Evolutionary conservation across 208 protist species (phyloP).

Genomic region (Zelonia costaricensis): DNA sequence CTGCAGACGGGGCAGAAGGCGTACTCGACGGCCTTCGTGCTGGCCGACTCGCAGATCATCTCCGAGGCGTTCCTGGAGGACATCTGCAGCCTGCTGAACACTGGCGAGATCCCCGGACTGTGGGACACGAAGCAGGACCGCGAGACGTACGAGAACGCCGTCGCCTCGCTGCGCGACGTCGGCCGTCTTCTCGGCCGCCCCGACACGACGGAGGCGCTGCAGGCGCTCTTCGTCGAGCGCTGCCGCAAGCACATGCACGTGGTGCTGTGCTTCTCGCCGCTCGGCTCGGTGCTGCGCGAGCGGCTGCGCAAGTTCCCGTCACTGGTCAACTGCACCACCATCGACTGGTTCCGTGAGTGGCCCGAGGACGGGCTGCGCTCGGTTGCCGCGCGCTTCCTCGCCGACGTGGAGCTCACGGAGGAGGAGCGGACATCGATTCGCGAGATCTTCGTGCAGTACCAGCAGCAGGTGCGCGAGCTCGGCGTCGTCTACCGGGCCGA

Average conservation of each 20-base stretch:
- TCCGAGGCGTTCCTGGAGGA: conserved; percentile 96
- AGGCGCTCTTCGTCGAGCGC: conserved; percentile 92
- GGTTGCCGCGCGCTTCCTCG: conserved; percentile 90
- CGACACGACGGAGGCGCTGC: conserved; percentile 84
- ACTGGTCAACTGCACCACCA: conserved; percentile 98
- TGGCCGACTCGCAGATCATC: conserved; percentile 97
- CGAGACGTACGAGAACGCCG: conserved; percentile 87
- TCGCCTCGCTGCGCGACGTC: conserved; percentile 84
- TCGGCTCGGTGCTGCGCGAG: conserved; percentile 95
- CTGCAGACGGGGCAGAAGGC: conserved; percentile 91
- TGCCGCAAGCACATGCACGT: conserved; percentile 96
- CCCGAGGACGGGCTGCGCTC: conserved; percentile 94
- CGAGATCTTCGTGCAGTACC: conserved; percentile 92
- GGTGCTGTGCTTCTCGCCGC: conserved; percentile 96
- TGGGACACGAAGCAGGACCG: conserved; percentile 94
- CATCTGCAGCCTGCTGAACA: conserved; percentile 97
- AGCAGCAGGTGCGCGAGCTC: conserved; percentile 89
- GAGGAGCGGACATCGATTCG: conserved; percentile 63
- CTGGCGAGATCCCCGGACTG: conserved; percentile 95
- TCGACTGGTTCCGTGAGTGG: conserved; percentile 99
- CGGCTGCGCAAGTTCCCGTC: conserved; percentile 97
- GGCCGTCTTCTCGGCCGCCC: conserved; percentile 82
- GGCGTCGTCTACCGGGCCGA: conserved; percentile 86
- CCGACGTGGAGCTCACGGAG: conserved; percentile 78
- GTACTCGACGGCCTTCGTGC: conserved; percentile 94